Base-by-base conservation (phyloP, 306 rosid genomes). In the Medicago lupulina region DNA sequence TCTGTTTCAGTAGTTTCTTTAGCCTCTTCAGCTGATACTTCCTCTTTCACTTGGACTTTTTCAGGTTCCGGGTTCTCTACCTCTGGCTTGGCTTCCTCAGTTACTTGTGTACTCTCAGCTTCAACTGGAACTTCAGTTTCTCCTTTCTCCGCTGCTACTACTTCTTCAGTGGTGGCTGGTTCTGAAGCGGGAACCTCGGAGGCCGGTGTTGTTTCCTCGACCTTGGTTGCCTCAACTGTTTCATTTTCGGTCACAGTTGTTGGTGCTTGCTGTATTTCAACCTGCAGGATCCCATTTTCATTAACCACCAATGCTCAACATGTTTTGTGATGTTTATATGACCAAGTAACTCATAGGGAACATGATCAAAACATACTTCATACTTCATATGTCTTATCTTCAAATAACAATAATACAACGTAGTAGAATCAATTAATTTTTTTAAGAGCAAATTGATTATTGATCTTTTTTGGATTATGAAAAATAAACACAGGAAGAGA, bases 241-340 rank as follows among this genome's bases (percentile, higher is more conserved):
- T 83, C 93, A 23, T 67, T 83, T 78, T 89, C 87, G 15, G 21
- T 60, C 67, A 89, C 76, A 53, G 77, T 19, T 68, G 76, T 23
- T 49, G 86, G 53, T 16, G 74, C 79, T 39, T 83, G 81, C 18
- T 76, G 88, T 83, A 91, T 86, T 62, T 91, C 90, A 73, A 91
- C 92, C 98, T 93, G 78, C 64, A 79, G 79, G 2, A 61, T 61
- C 19, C 43, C 44, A 61, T 61, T 61, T 31, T 61, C 67, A 61
- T 61, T 61, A 61, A 15, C 12, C 67, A 59, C 9, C 5, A 59
- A 59, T 25, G 25, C 38, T 59, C 18, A 59, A 59, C 65, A 59
- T 12, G 40, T 25, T 59, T 1, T 13, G 65, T 13, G 25, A 25
- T 28, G 39, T 58, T 28, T 28, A 28, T 28, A 28, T 28, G 31